Evolutionary conservation across 148 eudicot species (phyloP).

Genomic region (Rheum nobile): DNA sequence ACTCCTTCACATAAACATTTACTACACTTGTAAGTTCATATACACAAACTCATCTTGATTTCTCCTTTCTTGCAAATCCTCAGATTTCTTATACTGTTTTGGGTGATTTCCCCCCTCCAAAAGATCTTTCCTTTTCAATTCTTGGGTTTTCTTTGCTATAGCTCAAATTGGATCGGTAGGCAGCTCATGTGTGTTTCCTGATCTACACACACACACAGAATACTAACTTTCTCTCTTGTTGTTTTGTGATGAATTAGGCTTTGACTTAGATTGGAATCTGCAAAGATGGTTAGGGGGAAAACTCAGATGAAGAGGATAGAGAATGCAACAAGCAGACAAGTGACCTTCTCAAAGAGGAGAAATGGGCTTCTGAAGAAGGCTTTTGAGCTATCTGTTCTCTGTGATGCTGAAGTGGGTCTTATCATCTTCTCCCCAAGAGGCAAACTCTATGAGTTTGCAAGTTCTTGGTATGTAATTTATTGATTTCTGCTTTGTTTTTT

Average conservation of each 20-base stretch:
- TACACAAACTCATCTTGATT: neutral
- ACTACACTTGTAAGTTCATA: neutral
- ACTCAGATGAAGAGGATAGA: constrained; percentile 18
- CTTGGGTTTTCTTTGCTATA: neutral
- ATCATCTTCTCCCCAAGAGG: constrained; percentile 20
- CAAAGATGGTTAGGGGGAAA: constrained; percentile 18
- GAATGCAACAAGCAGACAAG: constrained; percentile 18
- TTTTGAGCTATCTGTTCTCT: constrained; percentile 18
- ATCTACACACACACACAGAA: neutral
- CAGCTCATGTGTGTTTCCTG: neutral
- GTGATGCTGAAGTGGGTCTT: constrained; percentile 21
- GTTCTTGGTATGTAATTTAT: constrained; percentile 16
- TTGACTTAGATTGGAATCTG: neutral
- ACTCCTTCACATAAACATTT: neutral
- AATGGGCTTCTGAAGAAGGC: constrained; percentile 21
- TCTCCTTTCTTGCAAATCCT: neutral
- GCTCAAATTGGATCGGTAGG: neutral
- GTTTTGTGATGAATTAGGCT: neutral
- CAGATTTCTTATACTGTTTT: neutral
- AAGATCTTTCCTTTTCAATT: neutral
- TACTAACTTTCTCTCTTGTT: neutral
- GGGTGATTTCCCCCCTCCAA: neutral
- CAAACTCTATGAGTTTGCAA: constrained; percentile 17
- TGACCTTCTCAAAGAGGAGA: constrained; percentile 21
- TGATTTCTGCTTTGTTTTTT: neutral